Evolutionary conservation across 345 rosid species (phyloP).

Genomic region (Zanthoxylum bungeanum): DNA sequence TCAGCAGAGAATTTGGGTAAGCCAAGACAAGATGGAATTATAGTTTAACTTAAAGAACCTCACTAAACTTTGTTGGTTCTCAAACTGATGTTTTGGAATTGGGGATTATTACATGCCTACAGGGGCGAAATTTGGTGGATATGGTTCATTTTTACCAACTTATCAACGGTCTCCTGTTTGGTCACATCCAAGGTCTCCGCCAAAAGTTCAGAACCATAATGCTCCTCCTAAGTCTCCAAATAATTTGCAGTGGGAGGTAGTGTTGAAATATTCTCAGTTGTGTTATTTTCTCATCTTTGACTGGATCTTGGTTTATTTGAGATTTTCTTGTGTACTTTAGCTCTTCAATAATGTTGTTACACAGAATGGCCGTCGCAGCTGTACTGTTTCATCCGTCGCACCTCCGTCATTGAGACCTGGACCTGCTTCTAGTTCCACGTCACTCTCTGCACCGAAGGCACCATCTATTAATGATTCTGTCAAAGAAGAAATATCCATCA

Average conservation of each 20-base stretch:
- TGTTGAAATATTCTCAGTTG: not conserved
- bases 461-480: constrained; percentile 30
- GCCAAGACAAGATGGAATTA: constrained; percentile 32
- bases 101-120: constrained; percentile 29
- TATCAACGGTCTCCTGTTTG: constrained; percentile 75
- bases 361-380: constrained; percentile 50
- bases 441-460: constrained; percentile 38
- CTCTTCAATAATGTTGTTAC: constrained; percentile 20
- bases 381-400: constrained; percentile 35
- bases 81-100: constrained; percentile 23
- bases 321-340: constrained; percentile 18
- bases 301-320: constrained; percentile 16
- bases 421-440: constrained; percentile 28
- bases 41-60: constrained; percentile 23
- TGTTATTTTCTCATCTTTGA: not conserved
- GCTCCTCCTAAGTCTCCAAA: constrained; percentile 57
- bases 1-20: constrained; percentile 94
- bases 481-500: constrained; percentile 38
- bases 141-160: constrained; percentile 91
- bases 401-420: constrained; percentile 44
- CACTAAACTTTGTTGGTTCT: constrained; percentile 20
- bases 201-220: constrained; percentile 42
- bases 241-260: constrained; percentile 63
- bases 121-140: constrained; percentile 97
- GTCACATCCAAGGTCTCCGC: constrained; percentile 58